Base-by-base conservation (phyloP, 176 grass and related monocot genomes). In the Juncus effusus region DNA sequence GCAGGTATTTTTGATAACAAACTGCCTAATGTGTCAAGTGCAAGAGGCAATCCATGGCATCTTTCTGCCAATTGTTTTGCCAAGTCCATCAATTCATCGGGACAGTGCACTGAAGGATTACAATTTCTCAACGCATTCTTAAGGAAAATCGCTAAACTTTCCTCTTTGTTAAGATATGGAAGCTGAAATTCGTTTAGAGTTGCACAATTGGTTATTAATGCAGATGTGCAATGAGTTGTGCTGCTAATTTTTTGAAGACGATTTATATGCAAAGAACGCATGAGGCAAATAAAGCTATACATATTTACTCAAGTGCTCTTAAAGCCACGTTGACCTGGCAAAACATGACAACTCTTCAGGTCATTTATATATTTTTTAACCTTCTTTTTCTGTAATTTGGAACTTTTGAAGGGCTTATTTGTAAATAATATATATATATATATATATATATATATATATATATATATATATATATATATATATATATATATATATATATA, bases 241-340 rank as follows among this genome's bases (percentile, higher is more conserved):
- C 85, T 69, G 76, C 68, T 44, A 99, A 99, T 54, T 99, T 83
- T 73, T 76, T 99, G 82, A 99, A 99, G 77, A 84, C 52, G 9
- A 74, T 93, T 70, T 99, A 89, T 61, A 77, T 92, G 44, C 74
- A 84, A 41, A 92, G 78, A 56, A 99, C 88, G 60, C 82, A 88
- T 64, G 88, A 99, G 75, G 53, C 72, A 44, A 87, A 74, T 70
- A 99, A 99, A 78, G 69, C 74, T 56, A 75, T 99, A 71, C 94
- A 93, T 7, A 83, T 99, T 75, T 93, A 99, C 73, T 99, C 94
- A 41, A 99, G 94, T 86, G 88, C 88, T 80, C 78, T 99, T 60
- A 99, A 99, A 75, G 88, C 94, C 60, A 86, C 75, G 59, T 61
- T 83, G 59, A 99, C 82, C 42, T 99, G 94, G 94, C 88, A 93